phyloP scores from a whole-genome alignment of 352 stramenopile genomes.

The Pythium aquatile region DNA sequence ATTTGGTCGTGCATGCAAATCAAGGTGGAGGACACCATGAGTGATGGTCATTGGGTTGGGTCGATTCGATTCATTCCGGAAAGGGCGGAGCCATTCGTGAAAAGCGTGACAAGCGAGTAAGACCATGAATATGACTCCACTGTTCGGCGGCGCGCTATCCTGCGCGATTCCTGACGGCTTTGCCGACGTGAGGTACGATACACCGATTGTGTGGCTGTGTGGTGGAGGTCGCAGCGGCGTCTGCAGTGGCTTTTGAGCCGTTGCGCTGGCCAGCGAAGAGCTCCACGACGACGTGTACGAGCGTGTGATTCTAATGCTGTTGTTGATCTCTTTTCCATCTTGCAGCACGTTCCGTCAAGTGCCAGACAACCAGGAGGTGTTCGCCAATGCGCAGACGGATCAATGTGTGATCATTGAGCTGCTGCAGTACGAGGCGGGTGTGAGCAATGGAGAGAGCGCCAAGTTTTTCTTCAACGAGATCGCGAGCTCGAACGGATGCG shows the following conservation, averaged over 20 bases:
- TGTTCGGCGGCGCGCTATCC: constrained; percentile 75
- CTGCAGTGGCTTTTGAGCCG: neutral
- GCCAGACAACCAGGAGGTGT: constrained; percentile 87
- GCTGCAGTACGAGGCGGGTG: constrained; percentile 57
- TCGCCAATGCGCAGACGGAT: constrained; percentile 75
- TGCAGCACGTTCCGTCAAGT: constrained; percentile 75
- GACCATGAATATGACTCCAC: constrained; percentile 21
- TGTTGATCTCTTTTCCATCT: neutral
- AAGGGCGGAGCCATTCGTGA: constrained; percentile 1
- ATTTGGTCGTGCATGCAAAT: neutral
- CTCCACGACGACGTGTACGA: neutral
- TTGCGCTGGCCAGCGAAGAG: neutral
- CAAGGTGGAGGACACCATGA: neutral
- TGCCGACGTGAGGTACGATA: constrained; percentile 66
- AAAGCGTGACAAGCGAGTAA: neutral
- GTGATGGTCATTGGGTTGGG: neutral
- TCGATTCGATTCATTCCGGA: neutral
- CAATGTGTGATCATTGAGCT: constrained; percentile 85
- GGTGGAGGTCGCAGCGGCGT: neutral
- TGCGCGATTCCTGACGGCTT: constrained; percentile 74
- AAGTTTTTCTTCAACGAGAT: constrained; percentile 87
- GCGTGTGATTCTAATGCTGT: neutral
- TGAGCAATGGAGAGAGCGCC: constrained; percentile 48
- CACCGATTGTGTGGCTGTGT: neutral
- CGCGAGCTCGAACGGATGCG: constrained; percentile 74